Conservation (phyloP, 768 basidiomycete species). For the Boletellus sp. region DNA sequence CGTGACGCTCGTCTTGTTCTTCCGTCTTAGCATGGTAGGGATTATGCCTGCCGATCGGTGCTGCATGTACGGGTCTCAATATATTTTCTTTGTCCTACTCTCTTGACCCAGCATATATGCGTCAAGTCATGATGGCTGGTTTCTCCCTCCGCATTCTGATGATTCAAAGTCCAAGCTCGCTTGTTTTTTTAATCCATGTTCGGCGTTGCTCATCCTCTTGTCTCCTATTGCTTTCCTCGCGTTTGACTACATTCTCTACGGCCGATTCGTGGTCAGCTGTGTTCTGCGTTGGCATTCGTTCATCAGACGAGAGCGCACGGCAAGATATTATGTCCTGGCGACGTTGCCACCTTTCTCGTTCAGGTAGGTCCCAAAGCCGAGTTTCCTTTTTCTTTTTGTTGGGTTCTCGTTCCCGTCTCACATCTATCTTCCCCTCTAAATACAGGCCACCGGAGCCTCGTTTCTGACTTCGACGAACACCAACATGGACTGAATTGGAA, state of each 20-base stretch:
- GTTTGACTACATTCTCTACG: conserved; percentile 34
- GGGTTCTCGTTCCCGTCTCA: neutral
- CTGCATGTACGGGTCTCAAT: conserved; percentile 14
- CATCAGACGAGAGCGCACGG: conserved; percentile 25
- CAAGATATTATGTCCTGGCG: conserved; percentile 26
- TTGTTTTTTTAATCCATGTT: conserved; percentile 13
- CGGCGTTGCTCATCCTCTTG: conserved; percentile 21
- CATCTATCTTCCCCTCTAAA: neutral
- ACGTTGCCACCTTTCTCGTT: conserved; percentile 25
- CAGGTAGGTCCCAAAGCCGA: conserved; percentile 16
- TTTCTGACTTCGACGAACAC: conserved; percentile 8
- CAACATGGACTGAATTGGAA: conserved; percentile 8
- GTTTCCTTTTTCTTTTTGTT: neutral
- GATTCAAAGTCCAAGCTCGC: too few species aligned
- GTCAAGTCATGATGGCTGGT: conserved; percentile 20
- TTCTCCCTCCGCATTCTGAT: conserved; percentile 17
- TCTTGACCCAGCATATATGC: neutral
- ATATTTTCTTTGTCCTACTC: neutral
- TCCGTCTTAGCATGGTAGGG: conserved; percentile 31
- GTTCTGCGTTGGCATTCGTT: conserved; percentile 17
- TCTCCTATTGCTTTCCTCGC: conserved; percentile 31
- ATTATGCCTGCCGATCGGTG: conserved; percentile 30
- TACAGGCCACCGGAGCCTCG: conserved; percentile 23
- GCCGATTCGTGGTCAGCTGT: conserved; percentile 21
- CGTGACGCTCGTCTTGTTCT: conserved; percentile 9